Evolutionary conservation across 2,329 filamentous ascomycete species (phyloP).

Genomic region (Aspergillus sp.): DNA sequence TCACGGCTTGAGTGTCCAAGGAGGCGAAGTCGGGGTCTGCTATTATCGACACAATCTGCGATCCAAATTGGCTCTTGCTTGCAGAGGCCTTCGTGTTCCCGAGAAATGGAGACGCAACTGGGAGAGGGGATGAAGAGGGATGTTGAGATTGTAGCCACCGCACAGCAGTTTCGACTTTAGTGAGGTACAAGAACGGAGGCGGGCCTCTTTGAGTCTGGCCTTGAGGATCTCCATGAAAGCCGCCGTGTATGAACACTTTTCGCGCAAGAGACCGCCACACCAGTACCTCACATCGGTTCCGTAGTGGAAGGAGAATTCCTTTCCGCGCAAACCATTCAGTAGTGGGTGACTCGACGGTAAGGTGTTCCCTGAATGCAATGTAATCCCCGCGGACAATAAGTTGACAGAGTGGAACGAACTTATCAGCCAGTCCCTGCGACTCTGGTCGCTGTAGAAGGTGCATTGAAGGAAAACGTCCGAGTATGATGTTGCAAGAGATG

Average conservation of each 20-base stretch:
- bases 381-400: slow-evolving; percentile 78
- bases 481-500: slow-evolving; percentile 78
- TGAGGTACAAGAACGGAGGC: slow-evolving; percentile 74
- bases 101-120: slow-evolving; percentile 9
- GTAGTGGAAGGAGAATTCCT: slow-evolving; percentile 75
- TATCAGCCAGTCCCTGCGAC: slow-evolving; percentile 64
- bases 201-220: slow-evolving; percentile 52
- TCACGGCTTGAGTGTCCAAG: slow-evolving; percentile 20
- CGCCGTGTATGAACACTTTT: slow-evolving; percentile 77
- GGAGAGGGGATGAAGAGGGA: slow-evolving; percentile 11
- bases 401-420: slow-evolving; percentile 74
- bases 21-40: slow-evolving; percentile 40
- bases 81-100: neutral
- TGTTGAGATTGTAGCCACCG: slow-evolving; percentile 62
- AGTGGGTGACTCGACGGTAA: slow-evolving; percentile 59
- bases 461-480: slow-evolving; percentile 78
- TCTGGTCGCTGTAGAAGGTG: slow-evolving; percentile 72
- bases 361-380: slow-evolving; percentile 70
- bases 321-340: slow-evolving; percentile 76
- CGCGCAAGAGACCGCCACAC: slow-evolving; percentile 84
- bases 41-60: slow-evolving; percentile 36
- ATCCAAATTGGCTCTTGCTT: slow-evolving; percentile 23
- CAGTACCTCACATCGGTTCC: slow-evolving; percentile 76
- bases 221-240: slow-evolving; percentile 63
- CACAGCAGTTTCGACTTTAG: slow-evolving; percentile 68